Evolutionary conservation across 2,329 filamentous ascomycete species (phyloP).

Genomic region (Cyphellophora europaea): DNA sequence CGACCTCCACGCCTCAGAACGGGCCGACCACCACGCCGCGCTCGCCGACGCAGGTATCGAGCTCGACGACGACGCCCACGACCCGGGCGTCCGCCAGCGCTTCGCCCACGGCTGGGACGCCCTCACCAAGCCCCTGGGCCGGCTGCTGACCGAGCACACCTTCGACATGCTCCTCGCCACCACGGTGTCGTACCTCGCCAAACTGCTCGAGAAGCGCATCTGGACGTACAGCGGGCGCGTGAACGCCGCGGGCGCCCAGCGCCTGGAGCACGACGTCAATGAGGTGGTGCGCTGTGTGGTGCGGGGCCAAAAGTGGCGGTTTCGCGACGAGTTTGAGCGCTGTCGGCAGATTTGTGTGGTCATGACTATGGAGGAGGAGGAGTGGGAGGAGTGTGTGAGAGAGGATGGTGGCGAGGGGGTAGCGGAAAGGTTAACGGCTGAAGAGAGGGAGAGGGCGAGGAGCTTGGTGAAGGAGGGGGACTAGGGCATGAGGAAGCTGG

Average conservation of each 20-base stretch:
- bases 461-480: conserved; percentile 44
- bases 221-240: conserved; percentile 70
- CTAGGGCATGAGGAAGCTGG: neutral
- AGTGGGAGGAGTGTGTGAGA: conserved; percentile 67
- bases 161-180: conserved; percentile 67
- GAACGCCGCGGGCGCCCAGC: conserved; percentile 70
- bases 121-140: conserved; percentile 73
- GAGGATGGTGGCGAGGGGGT: conserved; percentile 31
- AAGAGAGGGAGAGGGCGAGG: conserved; percentile 66
- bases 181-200: conserved; percentile 65
- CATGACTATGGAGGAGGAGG: conserved; percentile 90
- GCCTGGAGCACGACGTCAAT: conserved; percentile 75
- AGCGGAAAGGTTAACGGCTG: conserved; percentile 53
- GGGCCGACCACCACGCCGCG: conserved; percentile 23
- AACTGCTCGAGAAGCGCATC: conserved; percentile 77
- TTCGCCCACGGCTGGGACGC: conserved; percentile 82
- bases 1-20: conserved; percentile 40
- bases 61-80: conserved; percentile 9
- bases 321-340: conserved; percentile 67
- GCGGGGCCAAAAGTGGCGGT: conserved; percentile 59
- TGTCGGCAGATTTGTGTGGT: conserved; percentile 76
- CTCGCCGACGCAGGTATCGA: conserved; percentile 20
- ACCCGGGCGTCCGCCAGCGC: conserved; percentile 53
- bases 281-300: conserved; percentile 53
- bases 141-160: conserved; percentile 69